Evolutionary conservation across 2,329 filamentous ascomycete genomes (phyloP).

Genomic region (Neopestalotiopsis sp.): DNA sequence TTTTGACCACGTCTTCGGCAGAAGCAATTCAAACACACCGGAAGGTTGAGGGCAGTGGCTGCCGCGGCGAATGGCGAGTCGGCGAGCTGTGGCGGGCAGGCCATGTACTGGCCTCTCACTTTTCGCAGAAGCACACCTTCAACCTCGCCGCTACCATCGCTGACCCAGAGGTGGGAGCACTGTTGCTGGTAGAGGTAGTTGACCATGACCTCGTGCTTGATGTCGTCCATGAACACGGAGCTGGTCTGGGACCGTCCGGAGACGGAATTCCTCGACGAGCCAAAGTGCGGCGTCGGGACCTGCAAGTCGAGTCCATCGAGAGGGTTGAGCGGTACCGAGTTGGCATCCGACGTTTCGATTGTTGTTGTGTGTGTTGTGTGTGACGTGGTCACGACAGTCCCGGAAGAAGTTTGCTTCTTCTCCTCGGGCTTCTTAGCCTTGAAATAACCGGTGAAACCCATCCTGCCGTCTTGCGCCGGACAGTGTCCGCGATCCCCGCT

Average conservation of each 20-base stretch:
- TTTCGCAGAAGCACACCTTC: conserved; percentile 78
- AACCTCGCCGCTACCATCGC: conserved; percentile 68
- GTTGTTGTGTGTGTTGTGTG: conserved; percentile 28
- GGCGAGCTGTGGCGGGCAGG: conserved; percentile 70
- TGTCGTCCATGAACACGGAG: conserved; percentile 68
- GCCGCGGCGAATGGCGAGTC: conserved; percentile 68
- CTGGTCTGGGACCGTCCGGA: conserved; percentile 52
- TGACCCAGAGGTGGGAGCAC: conserved; percentile 75
- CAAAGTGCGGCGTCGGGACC: conserved; percentile 51
- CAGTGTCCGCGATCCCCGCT: neutral
- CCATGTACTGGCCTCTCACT: conserved; percentile 70
- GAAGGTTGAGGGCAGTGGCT: conserved; percentile 72
- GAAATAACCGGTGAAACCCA: conserved; percentile 69
- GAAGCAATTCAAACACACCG: conserved; percentile 49
- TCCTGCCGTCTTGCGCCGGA: conserved; percentile 37
- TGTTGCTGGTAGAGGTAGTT: conserved; percentile 84
- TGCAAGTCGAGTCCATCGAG: conserved; percentile 54
- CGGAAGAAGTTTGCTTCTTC: conserved; percentile 27
- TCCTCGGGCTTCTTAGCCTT: conserved; percentile 54
- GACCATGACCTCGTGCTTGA: conserved; percentile 83
- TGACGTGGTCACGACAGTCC: conserved; percentile 24
- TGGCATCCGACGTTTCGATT: conserved; percentile 43
- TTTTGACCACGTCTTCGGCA: neutral
- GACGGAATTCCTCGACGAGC: conserved; percentile 58
- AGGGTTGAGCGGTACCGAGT: conserved; percentile 28